Evolutionary conservation across 805 yeast species (phyloP), one percentile per base, ranked within the genome.

Genomic region (Metschnikowia reukaufii): DNA sequence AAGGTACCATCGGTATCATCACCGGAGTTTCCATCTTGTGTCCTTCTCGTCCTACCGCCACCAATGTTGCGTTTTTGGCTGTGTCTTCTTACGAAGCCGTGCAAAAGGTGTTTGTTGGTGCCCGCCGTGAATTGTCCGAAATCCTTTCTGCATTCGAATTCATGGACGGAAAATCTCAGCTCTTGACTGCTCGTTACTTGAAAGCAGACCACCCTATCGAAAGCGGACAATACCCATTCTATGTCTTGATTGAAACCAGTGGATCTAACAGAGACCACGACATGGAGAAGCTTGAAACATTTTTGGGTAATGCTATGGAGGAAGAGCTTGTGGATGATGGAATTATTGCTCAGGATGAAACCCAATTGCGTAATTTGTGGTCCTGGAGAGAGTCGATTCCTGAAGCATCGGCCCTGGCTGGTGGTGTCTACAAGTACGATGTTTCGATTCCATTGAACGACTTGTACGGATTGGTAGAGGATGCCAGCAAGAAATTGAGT

Each of bases 371-470:
- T 50, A 82, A 82, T 46, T 76, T 94, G 58, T 94, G 99, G 99
- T 73, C 83, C 29, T 94, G 98, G 98, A 83, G 99, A 71, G 99
- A 94, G 69, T 78, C 85, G 52, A 82, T 92, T 52, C 89, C 97
- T 34, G 99, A 94, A 70, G 91, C 96, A 6, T 77, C 88, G 6
- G 85, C 87, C 42, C 76, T 79, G 50, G 82, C 76, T 31, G 98
- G 99, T 43, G 99, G 98, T 57, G 97, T 92, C 43, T 94, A 92
- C 74, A 94, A 94, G 71, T 94, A 94, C 63, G 99, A 94, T 59
- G 97, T 94, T 32, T 90, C 97, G 3, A 72, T 94, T 49, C 98
- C 98, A 30, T 76, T 94, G 54, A 73, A 78, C 17, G 88, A 83
- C 44, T 74, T 94, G 69, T 94, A 90, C 63, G 84, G 84, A 10